These are phyloP conservation scores for Tetrapyrgos nigripes DNA, from an alignment of 1,284 basidiomycete genomes.

Conservation along the genomic window DNA sequence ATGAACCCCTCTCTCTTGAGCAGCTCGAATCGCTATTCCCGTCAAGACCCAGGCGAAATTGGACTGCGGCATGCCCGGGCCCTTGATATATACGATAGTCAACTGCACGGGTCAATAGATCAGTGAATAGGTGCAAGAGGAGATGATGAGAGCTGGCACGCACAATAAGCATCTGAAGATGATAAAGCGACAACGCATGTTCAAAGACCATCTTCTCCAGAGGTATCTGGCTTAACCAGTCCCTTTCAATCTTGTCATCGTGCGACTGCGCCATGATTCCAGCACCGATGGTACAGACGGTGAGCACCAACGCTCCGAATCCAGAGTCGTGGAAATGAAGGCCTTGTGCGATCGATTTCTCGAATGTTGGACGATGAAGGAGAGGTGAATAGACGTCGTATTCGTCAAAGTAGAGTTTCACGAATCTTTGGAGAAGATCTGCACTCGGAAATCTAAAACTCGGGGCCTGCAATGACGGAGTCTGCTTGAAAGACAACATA, in stretches of 20 bases:
- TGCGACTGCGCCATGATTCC: slow-evolving; percentile 27
- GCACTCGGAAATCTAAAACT: slow-evolving; percentile 46
- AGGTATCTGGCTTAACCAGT: background rate
- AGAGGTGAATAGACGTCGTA: slow-evolving; percentile 60
- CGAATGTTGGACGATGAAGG: slow-evolving; percentile 68
- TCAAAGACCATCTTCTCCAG: background rate
- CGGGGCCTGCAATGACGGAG: background rate
- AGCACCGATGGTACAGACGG: slow-evolving; percentile 68
- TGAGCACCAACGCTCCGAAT: slow-evolving; percentile 64
- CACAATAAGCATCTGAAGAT: slow-evolving; percentile 3
- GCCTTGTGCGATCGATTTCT: slow-evolving; percentile 51
- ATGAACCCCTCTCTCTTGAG: background rate
- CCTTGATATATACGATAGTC: slow-evolving; percentile 51
- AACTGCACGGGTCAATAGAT: background rate
- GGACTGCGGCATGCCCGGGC: too few species aligned
- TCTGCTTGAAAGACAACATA: background rate
- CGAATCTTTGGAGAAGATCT: slow-evolving; percentile 56
- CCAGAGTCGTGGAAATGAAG: slow-evolving; percentile 55
- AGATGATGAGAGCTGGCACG: background rate
- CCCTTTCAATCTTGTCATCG: background rate
- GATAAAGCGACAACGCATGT: background rate
- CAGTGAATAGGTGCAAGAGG: background rate
- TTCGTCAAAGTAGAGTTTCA: slow-evolving; percentile 64
- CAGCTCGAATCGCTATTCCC: too few species aligned
- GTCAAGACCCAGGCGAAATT: too few species aligned